phyloP scores from a whole-genome alignment of 345 rosid species.

The Sonneratia caseolaris region DNA sequence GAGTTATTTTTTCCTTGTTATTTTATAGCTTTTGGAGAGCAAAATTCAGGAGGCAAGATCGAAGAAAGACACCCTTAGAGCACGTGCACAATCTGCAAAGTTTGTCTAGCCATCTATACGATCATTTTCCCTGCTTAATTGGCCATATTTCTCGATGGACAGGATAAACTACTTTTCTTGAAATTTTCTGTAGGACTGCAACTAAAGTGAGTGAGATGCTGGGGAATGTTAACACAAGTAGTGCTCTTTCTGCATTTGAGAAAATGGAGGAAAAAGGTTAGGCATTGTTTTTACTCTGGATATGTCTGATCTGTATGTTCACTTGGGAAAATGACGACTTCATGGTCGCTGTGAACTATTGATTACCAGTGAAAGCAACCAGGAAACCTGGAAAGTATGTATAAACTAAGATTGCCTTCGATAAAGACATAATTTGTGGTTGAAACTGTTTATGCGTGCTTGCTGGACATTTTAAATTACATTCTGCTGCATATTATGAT shows the following conservation, averaged over 20 bases:
- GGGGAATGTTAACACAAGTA: slow-evolving; percentile 61
- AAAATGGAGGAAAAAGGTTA: slow-evolving; percentile 83
- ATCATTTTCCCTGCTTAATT: background rate
- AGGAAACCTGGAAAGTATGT: background rate
- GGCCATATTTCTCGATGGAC: background rate
- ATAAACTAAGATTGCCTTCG: background rate
- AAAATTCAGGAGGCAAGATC: slow-evolving; percentile 52
- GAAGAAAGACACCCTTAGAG: slow-evolving; percentile 49
- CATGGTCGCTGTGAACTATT: background rate
- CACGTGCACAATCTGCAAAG: slow-evolving; percentile 49
- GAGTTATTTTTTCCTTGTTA: slow-evolving; percentile 3
- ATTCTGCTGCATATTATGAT: background rate
- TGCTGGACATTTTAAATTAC: background rate
- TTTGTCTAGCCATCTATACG: slow-evolving; percentile 13
- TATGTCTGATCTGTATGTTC: background rate
- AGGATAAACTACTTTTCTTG: background rate
- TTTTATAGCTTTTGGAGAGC: slow-evolving; percentile 41
- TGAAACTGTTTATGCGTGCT: background rate
- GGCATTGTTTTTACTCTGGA: background rate
- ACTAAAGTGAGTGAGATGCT: slow-evolving; percentile 76
- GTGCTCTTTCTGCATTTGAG: slow-evolving; percentile 68
- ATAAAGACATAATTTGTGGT: background rate
- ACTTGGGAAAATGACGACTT: background rate
- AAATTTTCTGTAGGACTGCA: slow-evolving; percentile 44
- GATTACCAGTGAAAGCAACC: background rate